These are phyloP conservation scores for Yamadazyma takamatsuzukensis DNA, from an alignment of 805 yeast species.

Conservation along the genomic window DNA sequence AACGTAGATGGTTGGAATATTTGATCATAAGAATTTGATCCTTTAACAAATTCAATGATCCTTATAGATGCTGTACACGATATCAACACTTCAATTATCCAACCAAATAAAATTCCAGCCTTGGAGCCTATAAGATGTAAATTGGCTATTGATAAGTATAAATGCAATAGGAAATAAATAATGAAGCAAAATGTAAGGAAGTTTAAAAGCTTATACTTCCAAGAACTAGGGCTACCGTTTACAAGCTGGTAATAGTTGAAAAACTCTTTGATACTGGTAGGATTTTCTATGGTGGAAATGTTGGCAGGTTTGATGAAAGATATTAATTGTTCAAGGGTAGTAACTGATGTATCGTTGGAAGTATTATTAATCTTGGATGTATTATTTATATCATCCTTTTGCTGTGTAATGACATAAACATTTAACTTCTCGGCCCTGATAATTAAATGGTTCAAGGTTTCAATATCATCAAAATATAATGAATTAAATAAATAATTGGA, in stretches of 20 bases:
- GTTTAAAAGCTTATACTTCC: not conserved
- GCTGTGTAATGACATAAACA: slow-evolving; percentile 22
- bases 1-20: slow-evolving; percentile 25
- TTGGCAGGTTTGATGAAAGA: slow-evolving; percentile 1
- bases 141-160: slow-evolving; percentile 30
- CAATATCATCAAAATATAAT: slow-evolving; percentile 23
- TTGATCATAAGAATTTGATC: slow-evolving; percentile 20
- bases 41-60: slow-evolving; percentile 15
- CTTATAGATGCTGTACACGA: slow-evolving; percentile 26
- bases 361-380: too few relatives aligned
- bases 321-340: too few relatives aligned
- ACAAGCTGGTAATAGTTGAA: slow-evolving; percentile 6
- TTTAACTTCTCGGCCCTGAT: slow-evolving; percentile 20
- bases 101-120: slow-evolving; percentile 33
- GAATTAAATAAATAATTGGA: slow-evolving; percentile 18
- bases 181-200: not conserved
- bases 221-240: slow-evolving; percentile 4
- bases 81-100: slow-evolving; percentile 26
- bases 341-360: too few relatives aligned
- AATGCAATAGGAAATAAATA: slow-evolving; percentile 14
- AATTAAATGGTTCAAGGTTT: slow-evolving; percentile 26
- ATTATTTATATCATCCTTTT: too few relatives aligned
- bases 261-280: slow-evolving; percentile 15
- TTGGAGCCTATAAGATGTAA: slow-evolving; percentile 31
- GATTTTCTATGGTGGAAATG: slow-evolving; percentile 5